Evolutionary conservation across 1,284 basidiomycete species (phyloP), one percentile per base, ranked within the genome.

Genomic region (Trichosporon sp.): DNA sequence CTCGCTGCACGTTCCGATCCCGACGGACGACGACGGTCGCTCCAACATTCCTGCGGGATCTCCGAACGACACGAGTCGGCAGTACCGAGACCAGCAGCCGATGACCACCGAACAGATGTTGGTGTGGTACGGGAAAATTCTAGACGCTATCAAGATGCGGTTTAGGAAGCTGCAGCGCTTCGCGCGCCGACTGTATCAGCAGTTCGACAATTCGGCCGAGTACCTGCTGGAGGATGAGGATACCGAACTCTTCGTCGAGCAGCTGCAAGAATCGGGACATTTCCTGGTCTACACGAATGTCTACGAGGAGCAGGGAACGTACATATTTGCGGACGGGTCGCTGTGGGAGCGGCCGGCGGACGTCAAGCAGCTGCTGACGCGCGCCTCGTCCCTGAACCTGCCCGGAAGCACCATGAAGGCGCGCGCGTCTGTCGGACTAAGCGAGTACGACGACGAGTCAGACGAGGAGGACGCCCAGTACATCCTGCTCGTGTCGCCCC

Each of bases 181-280:
- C 81, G 91, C 92, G 62, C 88, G 92, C 73, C 89, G 89, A 9
- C 86, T 95, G 29, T 89, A 90, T 0, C 90, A 92, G 76, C 88
- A 93, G 51, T 96, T 98, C 83, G 92, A 92, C 78, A 98, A 98
- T 81, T 94, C 95, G 0, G 92, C 95, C 0, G 97, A 99, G 83
- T 99, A 98, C 80, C 88, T 87, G 65, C 86, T 99, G 34, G 92
- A 94, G 70, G 87, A 89, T 64, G 85, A 90, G n/a, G 88, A 91
- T 64, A 85, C 98, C 65, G 91, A 92, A 69, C 84, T 86, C 2
- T 91, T 99, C 80, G 91, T 99, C 71, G 86, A 90, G 23, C 87
- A 87, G 12, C 86, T 99, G 18, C 89, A 93, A 44, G 88, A 91
- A 58, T 90, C 94, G 4, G 93, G 93, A 75, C 96, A 99, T 80